phyloP scores from a whole-genome alignment of 768 basidiomycete species.

The Psilocybe azurescens region DNA sequence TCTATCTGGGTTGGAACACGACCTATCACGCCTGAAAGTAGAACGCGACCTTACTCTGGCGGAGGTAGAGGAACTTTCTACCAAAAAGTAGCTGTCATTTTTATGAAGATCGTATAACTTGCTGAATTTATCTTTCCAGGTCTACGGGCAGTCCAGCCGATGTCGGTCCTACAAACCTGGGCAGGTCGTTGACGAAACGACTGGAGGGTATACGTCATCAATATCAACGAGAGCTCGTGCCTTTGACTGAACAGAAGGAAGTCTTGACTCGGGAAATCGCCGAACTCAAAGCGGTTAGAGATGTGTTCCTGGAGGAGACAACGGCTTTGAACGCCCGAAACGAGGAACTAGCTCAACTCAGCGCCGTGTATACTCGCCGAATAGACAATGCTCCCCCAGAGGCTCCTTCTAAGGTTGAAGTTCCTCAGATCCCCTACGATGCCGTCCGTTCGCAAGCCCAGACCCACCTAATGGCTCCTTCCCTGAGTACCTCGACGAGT shows the following conservation, averaged over 20 bases:
- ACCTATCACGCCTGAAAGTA: slow-evolving; percentile 84
- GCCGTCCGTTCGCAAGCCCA: slow-evolving; percentile 31
- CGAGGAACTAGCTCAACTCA: slow-evolving; percentile 90
- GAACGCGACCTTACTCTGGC: slow-evolving; percentile 93
- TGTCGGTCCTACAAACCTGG: slow-evolving; percentile 49
- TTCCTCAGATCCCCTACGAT: slow-evolving; percentile 32
- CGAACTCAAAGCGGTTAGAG: slow-evolving; percentile 86
- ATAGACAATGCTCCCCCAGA: slow-evolving; percentile 62
- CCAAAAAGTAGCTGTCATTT: slow-evolving; percentile 56
- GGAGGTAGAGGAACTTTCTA: slow-evolving; percentile 90
- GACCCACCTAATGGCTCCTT: slow-evolving; percentile 37
- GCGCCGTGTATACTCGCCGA: slow-evolving; percentile 80
- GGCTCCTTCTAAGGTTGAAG: slow-evolving; percentile 32
- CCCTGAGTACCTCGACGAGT: slow-evolving; percentile 48
- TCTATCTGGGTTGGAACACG: slow-evolving; percentile 79
- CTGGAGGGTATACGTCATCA: slow-evolving; percentile 87
- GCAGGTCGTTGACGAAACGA: slow-evolving; percentile 80
- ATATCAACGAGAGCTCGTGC: slow-evolving; percentile 86
- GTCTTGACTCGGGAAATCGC: slow-evolving; percentile 77
- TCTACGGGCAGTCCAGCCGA: slow-evolving; percentile 37
- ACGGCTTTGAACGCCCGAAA: slow-evolving; percentile 90
- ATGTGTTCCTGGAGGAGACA: slow-evolving; percentile 90
- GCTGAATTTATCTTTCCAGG: slow-evolving; percentile 18
- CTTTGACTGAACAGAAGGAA: slow-evolving; percentile 84
- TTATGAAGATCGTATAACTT: slow-evolving; percentile 6